Base-by-base conservation (phyloP, 2,329 filamentous ascomycete genomes). In the Colletotrichum neosansevieriae region DNA sequence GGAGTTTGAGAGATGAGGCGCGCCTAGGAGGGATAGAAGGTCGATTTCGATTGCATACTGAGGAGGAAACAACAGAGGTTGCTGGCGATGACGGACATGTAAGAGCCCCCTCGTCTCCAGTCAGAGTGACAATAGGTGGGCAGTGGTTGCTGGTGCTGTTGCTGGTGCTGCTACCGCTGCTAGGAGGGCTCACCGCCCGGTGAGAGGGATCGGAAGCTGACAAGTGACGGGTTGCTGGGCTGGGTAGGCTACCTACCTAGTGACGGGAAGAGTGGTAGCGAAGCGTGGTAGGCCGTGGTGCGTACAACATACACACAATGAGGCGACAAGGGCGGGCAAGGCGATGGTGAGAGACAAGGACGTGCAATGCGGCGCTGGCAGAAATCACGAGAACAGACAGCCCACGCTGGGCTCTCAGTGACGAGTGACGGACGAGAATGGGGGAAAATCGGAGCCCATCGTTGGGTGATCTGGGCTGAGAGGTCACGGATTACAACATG, bases 401-500 rank as follows among this genome's bases (percentile, higher is more conserved):
- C 64, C 64, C 36, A 67, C 59, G 65, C 54, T 36, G 17, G 58
- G 44, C 49, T 57, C 56, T 59, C 56, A 70, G 63, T 69, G 68
- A 68, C 68, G 68, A 69, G 59, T 53, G 61, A 57, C 66, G 61
- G 56, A 69, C 64, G 58, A 59, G 58, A 63, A 59, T 68, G 64
- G 64, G 64, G 54, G 49, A 56, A 64, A 70, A 64, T 68, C 64
- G 59, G 64, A 68, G 47, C 64, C 59, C 36, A 50, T 57, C 44
- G 64, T 63, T 59, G 49, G 65, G 56, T 47, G 49, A 70, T 68
- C 64, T 70, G 64, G 40, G 50, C 68, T 68, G 68, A 70, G 59
- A 68, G 68, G 56, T 70, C 68, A 58, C 64, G 68, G 68, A 70
- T 70, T 70, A 70, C 68, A 70, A 70, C 68, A 64, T 34, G 59